phyloP scores from a whole-genome alignment of 2,329 filamentous ascomycete genomes.

The Venturia pyrina region DNA sequence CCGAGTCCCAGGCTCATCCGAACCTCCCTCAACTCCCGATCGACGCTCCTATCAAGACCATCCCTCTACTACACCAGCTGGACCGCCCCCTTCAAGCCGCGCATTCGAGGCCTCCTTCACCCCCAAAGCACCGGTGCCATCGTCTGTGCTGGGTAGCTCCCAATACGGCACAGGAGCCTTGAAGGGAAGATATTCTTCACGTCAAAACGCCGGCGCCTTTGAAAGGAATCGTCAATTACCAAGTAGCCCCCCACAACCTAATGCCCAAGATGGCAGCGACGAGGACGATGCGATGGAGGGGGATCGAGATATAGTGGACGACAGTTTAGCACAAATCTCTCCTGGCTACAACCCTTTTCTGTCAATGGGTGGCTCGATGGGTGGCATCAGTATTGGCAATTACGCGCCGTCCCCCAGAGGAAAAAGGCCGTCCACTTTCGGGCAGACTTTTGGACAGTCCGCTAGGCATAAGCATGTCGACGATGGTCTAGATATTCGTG shows the following conservation, averaged over 20 bases:
- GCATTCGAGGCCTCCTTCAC: constrained; percentile 42
- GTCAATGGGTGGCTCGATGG: neutral
- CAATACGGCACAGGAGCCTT: constrained; percentile 21
- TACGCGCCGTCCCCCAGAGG: constrained; percentile 9
- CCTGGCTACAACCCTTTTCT: neutral
- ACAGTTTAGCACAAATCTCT: constrained; percentile 14
- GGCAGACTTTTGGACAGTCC: neutral
- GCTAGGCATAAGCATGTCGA: constrained; percentile 36
- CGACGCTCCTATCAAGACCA: constrained; percentile 20
- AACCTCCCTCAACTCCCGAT: constrained; percentile 27
- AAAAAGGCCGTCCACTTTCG: neutral
- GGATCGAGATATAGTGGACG: constrained; percentile 15
- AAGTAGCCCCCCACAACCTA: constrained; percentile 12
- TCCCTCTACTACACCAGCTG: constrained; percentile 49
- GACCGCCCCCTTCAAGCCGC: constrained; percentile 39
- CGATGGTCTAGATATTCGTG: constrained; percentile 45
- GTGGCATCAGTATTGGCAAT: constrained; percentile 12
- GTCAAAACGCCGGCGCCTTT: neutral
- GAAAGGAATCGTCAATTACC: constrained; percentile 2
- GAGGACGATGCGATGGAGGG: constrained; percentile 31
- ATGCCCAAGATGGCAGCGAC: constrained; percentile 18
- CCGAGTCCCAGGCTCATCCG: constrained; percentile 8
- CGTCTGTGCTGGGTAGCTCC: constrained; percentile 42
- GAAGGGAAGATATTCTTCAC: neutral
- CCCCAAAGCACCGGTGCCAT: constrained; percentile 40